Percentiles rank a stretch among this genome's conserved stretches.
These are phyloP conservation scores for Haplographium delicatum DNA, from an alignment of 495 filamentous ascomycete genomes.

Conservation along the genomic window DNA sequence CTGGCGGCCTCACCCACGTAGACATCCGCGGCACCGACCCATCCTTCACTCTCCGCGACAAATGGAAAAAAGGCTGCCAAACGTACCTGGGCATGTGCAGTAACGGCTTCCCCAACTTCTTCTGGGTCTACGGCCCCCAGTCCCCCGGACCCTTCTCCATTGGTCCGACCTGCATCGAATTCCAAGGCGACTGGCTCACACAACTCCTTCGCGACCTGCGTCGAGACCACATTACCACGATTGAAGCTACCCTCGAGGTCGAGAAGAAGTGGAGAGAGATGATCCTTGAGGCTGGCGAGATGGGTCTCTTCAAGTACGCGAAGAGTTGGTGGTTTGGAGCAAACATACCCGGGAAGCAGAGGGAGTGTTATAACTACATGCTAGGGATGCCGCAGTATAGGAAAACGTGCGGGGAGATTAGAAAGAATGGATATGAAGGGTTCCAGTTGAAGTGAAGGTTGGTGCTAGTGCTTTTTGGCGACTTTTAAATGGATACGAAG, in stretches of 20 bases:
- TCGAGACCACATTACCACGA: slow-evolving; percentile 37
- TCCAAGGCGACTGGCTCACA: slow-evolving; percentile 49
- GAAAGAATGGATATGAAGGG: slow-evolving; percentile 31
- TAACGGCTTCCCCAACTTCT: slow-evolving; percentile 48
- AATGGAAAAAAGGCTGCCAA: slow-evolving; percentile 44
- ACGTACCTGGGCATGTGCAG: slow-evolving; percentile 46
- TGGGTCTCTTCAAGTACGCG: slow-evolving; percentile 42
- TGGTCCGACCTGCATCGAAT: slow-evolving; percentile 37
- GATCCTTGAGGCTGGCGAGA: slow-evolving; percentile 35
- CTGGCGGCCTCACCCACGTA: slow-evolving; percentile 42
- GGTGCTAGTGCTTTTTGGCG: too few species aligned
- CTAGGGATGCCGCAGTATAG: slow-evolving; percentile 36
- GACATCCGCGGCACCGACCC: slow-evolving; percentile 38
- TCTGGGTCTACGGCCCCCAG: slow-evolving; percentile 35
- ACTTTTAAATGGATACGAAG: too few species aligned
- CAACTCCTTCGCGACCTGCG: slow-evolving; percentile 39
- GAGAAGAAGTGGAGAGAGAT: slow-evolving; percentile 42
- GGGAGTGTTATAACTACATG: slow-evolving; percentile 40
- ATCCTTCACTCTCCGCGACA: slow-evolving; percentile 33
- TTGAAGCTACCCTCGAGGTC: slow-evolving; percentile 41
- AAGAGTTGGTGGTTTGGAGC: slow-evolving; percentile 48
- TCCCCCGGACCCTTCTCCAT: slow-evolving; percentile 22
- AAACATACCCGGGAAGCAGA: slow-evolving; percentile 43
- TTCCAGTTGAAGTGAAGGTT: too few species aligned
- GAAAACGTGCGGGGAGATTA: slow-evolving; percentile 31